A percentile compares a stretch with the other conserved stretches of the same genome.
phyloP scores from a whole-genome alignment of 371 early-diverging fungal species.

The Haplosporangium sp. region DNA sequence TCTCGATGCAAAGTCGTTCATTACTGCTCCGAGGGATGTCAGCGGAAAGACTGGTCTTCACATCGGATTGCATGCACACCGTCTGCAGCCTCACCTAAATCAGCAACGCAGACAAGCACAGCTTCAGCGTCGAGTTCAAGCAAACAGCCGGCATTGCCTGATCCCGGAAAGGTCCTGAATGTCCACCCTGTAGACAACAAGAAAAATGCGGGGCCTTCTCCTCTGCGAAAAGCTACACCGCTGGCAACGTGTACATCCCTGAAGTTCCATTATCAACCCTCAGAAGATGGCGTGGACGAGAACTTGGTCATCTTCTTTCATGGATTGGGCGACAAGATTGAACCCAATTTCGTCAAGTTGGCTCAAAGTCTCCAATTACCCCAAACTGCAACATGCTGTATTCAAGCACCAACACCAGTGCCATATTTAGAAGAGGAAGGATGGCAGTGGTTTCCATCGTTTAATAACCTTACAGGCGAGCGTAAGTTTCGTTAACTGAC shows the following conservation, averaged over 20 bases:
- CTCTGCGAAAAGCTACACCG: constrained; percentile 19
- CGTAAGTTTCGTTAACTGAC: constrained; percentile 49
- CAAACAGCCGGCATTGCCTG: constrained; percentile 17
- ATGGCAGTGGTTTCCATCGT: constrained; percentile 76
- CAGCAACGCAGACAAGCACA: neutral
- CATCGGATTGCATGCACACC: constrained; percentile 50
- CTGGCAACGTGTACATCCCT: constrained; percentile 31
- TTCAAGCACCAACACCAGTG: constrained; percentile 73
- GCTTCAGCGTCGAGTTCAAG: constrained; percentile 8
- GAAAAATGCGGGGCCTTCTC: neutral
- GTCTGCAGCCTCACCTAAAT: neutral
- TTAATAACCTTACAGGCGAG: constrained; percentile 68
- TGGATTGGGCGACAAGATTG: constrained; percentile 74
- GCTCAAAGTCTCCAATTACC: constrained; percentile 71
- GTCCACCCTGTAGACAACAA: neutral
- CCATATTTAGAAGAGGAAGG: constrained; percentile 70
- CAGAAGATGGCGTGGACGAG: constrained; percentile 69
- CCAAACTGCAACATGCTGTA: constrained; percentile 73
- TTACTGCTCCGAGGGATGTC: constrained; percentile 48
- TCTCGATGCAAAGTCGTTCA: constrained; percentile 45
- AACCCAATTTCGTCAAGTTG: constrained; percentile 66
- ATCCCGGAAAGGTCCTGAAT: constrained; percentile 20
- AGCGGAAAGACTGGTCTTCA: constrained; percentile 42
- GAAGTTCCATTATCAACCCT: constrained; percentile 63
- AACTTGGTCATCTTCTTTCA: constrained; percentile 81